Conservation (phyloP, 495 filamentous ascomycete genomes). For the Evernia prunastri region DNA sequence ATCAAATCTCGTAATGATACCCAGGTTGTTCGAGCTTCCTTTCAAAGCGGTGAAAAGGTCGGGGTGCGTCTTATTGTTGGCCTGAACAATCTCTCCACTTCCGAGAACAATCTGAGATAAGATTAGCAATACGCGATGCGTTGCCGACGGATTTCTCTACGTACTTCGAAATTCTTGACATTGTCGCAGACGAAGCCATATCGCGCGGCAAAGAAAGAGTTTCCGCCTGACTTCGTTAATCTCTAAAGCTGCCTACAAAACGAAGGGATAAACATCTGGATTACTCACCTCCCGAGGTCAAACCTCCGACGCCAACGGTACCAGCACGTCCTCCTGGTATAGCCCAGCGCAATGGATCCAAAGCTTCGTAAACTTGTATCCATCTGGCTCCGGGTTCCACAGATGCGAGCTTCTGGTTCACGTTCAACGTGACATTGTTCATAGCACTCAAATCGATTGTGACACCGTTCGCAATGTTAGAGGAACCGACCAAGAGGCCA, state of each 20-base stretch:
- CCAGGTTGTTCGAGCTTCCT: slow-evolving; percentile 34
- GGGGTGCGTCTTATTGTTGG: slow-evolving; percentile 28
- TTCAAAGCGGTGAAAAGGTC: slow-evolving; percentile 41
- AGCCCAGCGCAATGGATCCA: slow-evolving; percentile 13
- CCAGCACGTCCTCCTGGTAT: slow-evolving; percentile 37
- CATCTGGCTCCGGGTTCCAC: slow-evolving; percentile 19
- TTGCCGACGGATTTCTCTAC: not conserved
- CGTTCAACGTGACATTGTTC: slow-evolving; percentile 17
- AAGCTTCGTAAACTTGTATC: slow-evolving; percentile 9
- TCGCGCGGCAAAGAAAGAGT: slow-evolving; percentile 21
- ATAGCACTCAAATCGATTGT: slow-evolving; percentile 30
- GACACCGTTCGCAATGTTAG: slow-evolving; percentile 31
- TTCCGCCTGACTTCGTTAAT: slow-evolving; percentile 21
- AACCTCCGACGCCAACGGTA: slow-evolving; percentile 36
- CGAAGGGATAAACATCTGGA: too few relatives aligned
- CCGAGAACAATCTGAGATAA: slow-evolving; percentile 34
- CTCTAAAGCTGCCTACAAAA: too few relatives aligned
- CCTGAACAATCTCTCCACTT: slow-evolving; percentile 31
- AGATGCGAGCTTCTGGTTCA: slow-evolving; percentile 10
- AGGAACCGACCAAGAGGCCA: slow-evolving; percentile 22
- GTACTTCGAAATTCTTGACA: slow-evolving; percentile 22
- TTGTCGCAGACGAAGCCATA: slow-evolving; percentile 26
- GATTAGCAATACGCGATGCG: not conserved
- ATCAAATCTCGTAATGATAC: slow-evolving; percentile 29
- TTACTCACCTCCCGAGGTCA: slow-evolving; percentile 34